Evolutionary conservation across 2,329 filamentous ascomycete species (phyloP).

Genomic region (Venturia carpophila): DNA sequence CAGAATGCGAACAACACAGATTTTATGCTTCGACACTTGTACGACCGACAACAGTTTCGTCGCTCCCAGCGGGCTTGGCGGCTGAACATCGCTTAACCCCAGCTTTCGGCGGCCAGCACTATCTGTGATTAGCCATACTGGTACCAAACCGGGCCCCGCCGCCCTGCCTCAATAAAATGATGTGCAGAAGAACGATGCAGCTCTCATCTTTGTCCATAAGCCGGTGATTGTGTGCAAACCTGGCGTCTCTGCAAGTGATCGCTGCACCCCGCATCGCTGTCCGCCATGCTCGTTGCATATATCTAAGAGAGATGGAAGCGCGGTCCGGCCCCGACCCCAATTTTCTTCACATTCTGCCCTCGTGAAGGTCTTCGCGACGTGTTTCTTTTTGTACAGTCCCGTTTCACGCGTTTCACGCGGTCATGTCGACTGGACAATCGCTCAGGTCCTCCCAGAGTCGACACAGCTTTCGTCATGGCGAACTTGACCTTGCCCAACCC

Average conservation of each 20-base stretch:
- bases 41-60: background rate
- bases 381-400: background rate
- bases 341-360: background rate
- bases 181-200: background rate
- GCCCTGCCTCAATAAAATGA: background rate
- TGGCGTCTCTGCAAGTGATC: background rate
- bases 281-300: background rate
- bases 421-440: background rate
- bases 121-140: background rate
- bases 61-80: background rate
- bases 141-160: background rate
- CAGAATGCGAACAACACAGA: background rate
- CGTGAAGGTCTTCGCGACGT: background rate
- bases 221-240: background rate
- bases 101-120: background rate
- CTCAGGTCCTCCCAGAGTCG: background rate
- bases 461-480: background rate
- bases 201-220: background rate
- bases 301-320: background rate
- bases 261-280: background rate
- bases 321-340: background rate
- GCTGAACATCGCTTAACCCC: background rate
- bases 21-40: background rate
- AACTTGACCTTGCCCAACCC: background rate
- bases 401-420: background rate